These are phyloP conservation scores for Poa annua DNA, from an alignment of 176 grass and related monocot genomes.

Conservation along the genomic window DNA sequence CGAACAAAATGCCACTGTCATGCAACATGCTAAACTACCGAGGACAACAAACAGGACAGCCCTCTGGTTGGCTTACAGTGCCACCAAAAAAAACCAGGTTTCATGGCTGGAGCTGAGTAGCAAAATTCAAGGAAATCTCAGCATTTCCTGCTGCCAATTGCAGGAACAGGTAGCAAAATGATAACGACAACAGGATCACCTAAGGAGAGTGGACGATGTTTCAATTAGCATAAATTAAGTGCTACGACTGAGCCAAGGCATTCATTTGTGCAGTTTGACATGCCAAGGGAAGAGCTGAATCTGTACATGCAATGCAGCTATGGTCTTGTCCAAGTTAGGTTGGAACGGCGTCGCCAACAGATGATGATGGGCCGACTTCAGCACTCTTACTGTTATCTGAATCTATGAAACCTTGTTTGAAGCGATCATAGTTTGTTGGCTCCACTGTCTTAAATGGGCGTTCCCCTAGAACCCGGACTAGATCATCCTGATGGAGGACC, in stretches of 20 bases:
- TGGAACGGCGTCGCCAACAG: slow-evolving; percentile 46
- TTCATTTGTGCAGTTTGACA: slow-evolving; percentile 28
- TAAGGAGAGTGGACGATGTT: neutral
- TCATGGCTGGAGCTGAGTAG: neutral
- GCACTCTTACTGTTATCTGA: slow-evolving; percentile 46
- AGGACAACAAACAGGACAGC: slow-evolving; percentile 1
- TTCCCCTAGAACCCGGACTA: slow-evolving; percentile 71
- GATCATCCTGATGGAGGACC: slow-evolving; percentile 89
- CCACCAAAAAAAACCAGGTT: neutral
- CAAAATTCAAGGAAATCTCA: slow-evolving; percentile 23
- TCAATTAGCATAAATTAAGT: neutral
- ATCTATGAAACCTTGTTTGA: slow-evolving; percentile 76
- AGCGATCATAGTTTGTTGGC: slow-evolving; percentile 75
- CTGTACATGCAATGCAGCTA: slow-evolving; percentile 9
- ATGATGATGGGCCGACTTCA: slow-evolving; percentile 42
- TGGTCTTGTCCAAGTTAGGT: slow-evolving; percentile 33
- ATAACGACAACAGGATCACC: neutral
- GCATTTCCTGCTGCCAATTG: neutral
- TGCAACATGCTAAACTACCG: neutral
- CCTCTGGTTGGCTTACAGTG: neutral
- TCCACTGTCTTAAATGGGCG: slow-evolving; percentile 69
- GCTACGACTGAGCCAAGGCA: slow-evolving; percentile 19
- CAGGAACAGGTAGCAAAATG: neutral
- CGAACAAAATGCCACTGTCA: neutral
- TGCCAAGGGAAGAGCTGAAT: neutral